These are phyloP conservation scores for Mariannaea sp. DNA, from an alignment of 2,329 filamentous ascomycete species.

Conservation along the genomic window DNA sequence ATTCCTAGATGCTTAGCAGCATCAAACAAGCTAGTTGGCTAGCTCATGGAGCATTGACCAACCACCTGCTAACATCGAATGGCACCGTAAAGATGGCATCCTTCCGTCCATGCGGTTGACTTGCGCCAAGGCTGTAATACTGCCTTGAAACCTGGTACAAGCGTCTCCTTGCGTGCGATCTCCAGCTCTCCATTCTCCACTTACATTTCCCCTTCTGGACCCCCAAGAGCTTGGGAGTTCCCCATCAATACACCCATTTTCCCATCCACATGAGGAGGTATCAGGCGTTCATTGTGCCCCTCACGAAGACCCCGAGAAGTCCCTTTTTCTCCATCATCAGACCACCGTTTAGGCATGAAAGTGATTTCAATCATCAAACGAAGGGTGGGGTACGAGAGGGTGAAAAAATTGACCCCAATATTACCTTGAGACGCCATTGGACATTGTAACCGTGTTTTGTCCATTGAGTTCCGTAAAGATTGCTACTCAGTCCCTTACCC, in stretches of 20 bases:
- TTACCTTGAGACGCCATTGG: not conserved
- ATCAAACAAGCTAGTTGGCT: not conserved
- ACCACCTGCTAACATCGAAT: not conserved
- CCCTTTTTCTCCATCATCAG: slow-evolving; percentile 8
- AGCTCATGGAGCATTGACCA: not conserved
- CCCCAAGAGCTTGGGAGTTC: slow-evolving; percentile 12
- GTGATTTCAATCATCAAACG: not conserved
- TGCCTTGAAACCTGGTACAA: slow-evolving; percentile 2
- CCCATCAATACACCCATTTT: slow-evolving; percentile 10
- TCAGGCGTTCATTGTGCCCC: slow-evolving; percentile 18
- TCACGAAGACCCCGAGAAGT: slow-evolving; percentile 11
- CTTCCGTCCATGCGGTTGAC: slow-evolving; percentile 4
- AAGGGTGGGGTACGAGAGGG: not conserved
- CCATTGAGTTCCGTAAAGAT: slow-evolving; percentile 18
- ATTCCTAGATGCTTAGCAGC: too few relatives aligned
- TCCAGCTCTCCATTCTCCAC: slow-evolving; percentile 29
- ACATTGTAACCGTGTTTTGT: slow-evolving; percentile 5
- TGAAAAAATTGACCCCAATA: not conserved
- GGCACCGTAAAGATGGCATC: not conserved
- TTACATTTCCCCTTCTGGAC: slow-evolving; percentile 16
- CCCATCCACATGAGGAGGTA: not conserved
- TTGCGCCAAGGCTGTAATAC: not conserved
- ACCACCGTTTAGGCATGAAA: not conserved
- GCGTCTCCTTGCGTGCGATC: slow-evolving; percentile 6
- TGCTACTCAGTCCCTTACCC: slow-evolving; percentile 25